Percentiles rank a stretch among this genome's conserved stretches.
Conservation (phyloP, 768 basidiomycete species). For the Hygrocybe coccinea region DNA sequence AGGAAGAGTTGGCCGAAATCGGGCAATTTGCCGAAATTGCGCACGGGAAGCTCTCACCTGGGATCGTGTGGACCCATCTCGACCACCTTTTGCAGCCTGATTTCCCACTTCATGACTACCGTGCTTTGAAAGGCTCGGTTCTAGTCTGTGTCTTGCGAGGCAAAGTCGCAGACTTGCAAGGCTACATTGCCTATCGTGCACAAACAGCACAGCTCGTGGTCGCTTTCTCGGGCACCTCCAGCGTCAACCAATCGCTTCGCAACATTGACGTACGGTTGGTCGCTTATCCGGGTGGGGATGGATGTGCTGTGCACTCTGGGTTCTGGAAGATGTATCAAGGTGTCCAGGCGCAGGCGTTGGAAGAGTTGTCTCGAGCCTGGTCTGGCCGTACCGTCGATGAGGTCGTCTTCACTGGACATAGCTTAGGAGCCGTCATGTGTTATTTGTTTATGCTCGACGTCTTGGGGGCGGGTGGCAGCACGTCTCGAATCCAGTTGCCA, state of each 20-base stretch:
- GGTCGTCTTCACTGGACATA: slow-evolving; percentile 52
- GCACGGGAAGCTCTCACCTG: slow-evolving; percentile 40
- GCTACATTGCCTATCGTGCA: slow-evolving; percentile 44
- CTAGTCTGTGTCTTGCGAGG: slow-evolving; percentile 41
- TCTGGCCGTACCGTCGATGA: slow-evolving; percentile 33
- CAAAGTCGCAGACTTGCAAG: slow-evolving; percentile 40
- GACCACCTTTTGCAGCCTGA: slow-evolving; percentile 33
- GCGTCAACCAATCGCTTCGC: slow-evolving; percentile 40
- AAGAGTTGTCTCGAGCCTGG: slow-evolving; percentile 38
- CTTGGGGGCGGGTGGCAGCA: slow-evolving; percentile 27
- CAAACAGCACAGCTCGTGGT: slow-evolving; percentile 44
- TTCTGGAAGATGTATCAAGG: slow-evolving; percentile 53
- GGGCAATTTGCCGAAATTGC: slow-evolving; percentile 55
- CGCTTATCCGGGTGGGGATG: slow-evolving; percentile 36
- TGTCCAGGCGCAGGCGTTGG: slow-evolving; percentile 30
- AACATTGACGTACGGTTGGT: slow-evolving; percentile 41
- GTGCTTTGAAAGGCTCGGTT: slow-evolving; percentile 30
- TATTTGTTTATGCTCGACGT: slow-evolving; percentile 49
- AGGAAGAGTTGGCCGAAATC: slow-evolving; percentile 40
- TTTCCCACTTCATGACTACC: slow-evolving; percentile 51
- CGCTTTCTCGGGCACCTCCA: slow-evolving; percentile 49
- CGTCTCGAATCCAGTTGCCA: slow-evolving; percentile 23
- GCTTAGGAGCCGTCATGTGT: slow-evolving; percentile 51
- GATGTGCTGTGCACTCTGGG: slow-evolving; percentile 44
- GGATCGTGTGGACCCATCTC: slow-evolving; percentile 41